These are phyloP conservation scores for Groenewaldozyma auringiensis DNA, from an alignment of 1,139 yeast species.

Conservation along the genomic window DNA sequence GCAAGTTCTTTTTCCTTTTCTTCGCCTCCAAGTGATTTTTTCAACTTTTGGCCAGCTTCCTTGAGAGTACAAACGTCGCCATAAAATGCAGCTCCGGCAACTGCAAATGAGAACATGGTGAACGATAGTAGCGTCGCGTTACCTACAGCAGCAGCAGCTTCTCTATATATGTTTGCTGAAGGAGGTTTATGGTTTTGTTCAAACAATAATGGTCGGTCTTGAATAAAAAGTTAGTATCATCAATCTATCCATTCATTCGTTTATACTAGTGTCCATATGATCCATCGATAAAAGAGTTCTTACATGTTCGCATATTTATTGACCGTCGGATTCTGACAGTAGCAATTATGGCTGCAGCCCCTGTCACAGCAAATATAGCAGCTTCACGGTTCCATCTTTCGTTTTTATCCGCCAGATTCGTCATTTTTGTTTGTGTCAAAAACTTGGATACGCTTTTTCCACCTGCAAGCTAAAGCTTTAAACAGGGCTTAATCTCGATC, in stretches of 20 bases:
- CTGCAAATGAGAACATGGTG: conserved; percentile 62
- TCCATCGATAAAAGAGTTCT: conserved; percentile 26
- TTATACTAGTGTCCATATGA: no score
- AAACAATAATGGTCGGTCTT: conserved; percentile 65
- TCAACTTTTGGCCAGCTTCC: conserved; percentile 71
- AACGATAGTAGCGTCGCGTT: conserved; percentile 73
- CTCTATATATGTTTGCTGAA: conserved; percentile 66
- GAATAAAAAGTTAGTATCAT: conserved; percentile 9
- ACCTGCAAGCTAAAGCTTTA: conserved; percentile 1
- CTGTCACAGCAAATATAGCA: conserved; percentile 60
- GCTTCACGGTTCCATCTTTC: conserved; percentile 10
- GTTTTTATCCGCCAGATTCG: conserved; percentile 6
- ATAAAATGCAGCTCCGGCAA: conserved; percentile 75
- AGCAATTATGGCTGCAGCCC: conserved; percentile 62
- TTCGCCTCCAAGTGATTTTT: conserved; percentile 59
- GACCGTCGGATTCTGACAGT: conserved; percentile 71
- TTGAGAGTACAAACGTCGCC: conserved; percentile 58
- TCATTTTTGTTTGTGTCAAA: no score
- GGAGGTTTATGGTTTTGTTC: conserved; percentile 88
- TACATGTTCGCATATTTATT: conserved; percentile 62
- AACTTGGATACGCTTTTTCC: neutral
- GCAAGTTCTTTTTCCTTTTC: conserved; percentile 37
- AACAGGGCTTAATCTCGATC: neutral
- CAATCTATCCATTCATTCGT: no score
- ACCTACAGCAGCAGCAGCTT: conserved; percentile 81